Percentiles rank a stretch among this genome's conserved stretches.
Conservation (phyloP, 2,329 filamentous ascomycete species). For the Colletotrichum musicola region DNA sequence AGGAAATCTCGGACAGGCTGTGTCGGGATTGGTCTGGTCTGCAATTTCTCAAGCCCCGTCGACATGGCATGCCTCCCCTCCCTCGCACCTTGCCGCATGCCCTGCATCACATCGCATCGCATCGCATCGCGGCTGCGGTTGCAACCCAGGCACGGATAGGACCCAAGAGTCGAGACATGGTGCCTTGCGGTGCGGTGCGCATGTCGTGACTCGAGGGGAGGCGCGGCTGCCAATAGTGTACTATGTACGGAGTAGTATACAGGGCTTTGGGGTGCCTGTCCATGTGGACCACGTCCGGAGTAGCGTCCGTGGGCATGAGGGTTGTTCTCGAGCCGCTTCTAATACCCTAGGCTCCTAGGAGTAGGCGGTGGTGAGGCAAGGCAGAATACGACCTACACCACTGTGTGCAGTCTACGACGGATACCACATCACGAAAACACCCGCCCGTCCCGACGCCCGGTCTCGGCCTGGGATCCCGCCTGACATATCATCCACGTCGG, state of each 20-base stretch:
- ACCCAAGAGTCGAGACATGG: background rate
- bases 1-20: background rate
- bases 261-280: background rate
- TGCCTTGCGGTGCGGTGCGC: background rate
- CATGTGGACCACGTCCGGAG: too few relatives aligned
- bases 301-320: too few relatives aligned
- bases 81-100: background rate
- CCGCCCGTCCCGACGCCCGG: conserved; percentile 8
- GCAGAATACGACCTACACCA: background rate
- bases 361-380: background rate
- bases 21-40: background rate
- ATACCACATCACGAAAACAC: background rate
- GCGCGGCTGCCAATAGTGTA: background rate
- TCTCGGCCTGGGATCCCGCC: conserved; percentile 5
- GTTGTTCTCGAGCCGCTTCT: too few relatives aligned
- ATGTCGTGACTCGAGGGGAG: background rate
- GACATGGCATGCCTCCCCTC: conserved; percentile 2
- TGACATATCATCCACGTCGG: conserved; percentile 14
- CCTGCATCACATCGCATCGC: background rate
- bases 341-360: too few relatives aligned
- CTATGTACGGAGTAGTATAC: too few relatives aligned
- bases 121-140: background rate
- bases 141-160: too few relatives aligned
- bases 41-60: background rate
- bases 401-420: too few relatives aligned